A percentile compares a stretch with the other conserved stretches of the same genome.
Conservation (phyloP, 2,329 filamentous ascomycete species). For the Exophiala sideris region DNA sequence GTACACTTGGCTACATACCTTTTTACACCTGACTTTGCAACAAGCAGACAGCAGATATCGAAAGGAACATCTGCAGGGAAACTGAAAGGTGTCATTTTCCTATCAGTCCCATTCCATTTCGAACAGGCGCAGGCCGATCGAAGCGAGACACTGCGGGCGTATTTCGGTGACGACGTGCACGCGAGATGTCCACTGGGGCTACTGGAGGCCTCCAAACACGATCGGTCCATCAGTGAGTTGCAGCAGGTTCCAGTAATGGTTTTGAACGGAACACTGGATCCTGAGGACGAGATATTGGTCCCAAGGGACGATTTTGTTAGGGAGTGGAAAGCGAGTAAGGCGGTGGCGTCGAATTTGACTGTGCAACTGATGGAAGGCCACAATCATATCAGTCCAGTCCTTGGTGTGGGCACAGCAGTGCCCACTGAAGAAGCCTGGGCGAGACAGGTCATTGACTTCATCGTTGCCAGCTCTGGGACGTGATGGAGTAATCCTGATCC, state of each 20-base stretch:
- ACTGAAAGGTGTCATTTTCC: not conserved
- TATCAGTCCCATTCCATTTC: slow-evolving; percentile 16
- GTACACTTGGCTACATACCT: slow-evolving; percentile 39
- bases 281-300: slow-evolving; percentile 18
- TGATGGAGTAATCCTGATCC: too few relatives aligned
- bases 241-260: slow-evolving; percentile 7
- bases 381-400: slow-evolving; percentile 14
- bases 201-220: slow-evolving; percentile 7
- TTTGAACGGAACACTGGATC: slow-evolving; percentile 14
- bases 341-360: slow-evolving; percentile 5
- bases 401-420: slow-evolving; percentile 8
- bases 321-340: slow-evolving; percentile 7
- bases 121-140: not conserved
- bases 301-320: slow-evolving; percentile 17
- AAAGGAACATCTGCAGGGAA: not conserved
- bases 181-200: slow-evolving; percentile 8
- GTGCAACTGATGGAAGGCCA: slow-evolving; percentile 4
- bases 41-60: not conserved
- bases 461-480: not conserved
- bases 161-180: slow-evolving; percentile 9
- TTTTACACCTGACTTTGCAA: slow-evolving; percentile 23
- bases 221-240: slow-evolving; percentile 1
- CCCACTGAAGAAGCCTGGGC: slow-evolving; percentile 8
- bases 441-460: slow-evolving; percentile 7
- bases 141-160: slow-evolving; percentile 5